Conservation (phyloP, 2,329 filamentous ascomycete species). For the Xylaria sp. region DNA sequence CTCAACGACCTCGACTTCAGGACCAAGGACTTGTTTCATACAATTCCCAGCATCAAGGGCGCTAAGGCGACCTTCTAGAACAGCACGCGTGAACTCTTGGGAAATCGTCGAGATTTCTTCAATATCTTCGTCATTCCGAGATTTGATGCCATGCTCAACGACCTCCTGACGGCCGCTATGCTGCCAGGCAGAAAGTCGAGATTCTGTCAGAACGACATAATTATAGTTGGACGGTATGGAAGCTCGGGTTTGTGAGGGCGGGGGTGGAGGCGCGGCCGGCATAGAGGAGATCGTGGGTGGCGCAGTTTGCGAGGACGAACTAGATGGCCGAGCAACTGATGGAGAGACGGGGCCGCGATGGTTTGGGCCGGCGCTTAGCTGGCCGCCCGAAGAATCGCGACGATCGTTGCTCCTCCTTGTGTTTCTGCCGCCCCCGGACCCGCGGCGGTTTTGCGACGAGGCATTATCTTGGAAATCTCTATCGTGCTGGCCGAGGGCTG, state of each 20-base stretch:
- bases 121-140: constrained; percentile 68
- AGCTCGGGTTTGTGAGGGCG: constrained; percentile 30
- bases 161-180: constrained; percentile 68
- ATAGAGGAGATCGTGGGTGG: constrained; percentile 32
- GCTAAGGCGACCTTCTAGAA: constrained; percentile 69
- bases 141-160: constrained; percentile 65
- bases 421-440: constrained; percentile 49
- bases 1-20: constrained; percentile 54
- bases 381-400: constrained; percentile 53
- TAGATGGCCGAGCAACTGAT: constrained; percentile 40
- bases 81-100: constrained; percentile 81
- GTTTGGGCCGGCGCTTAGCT: constrained; percentile 31
- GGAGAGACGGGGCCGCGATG: constrained; percentile 38
- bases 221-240: constrained; percentile 57
- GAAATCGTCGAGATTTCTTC: constrained; percentile 72
- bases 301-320: constrained; percentile 42
- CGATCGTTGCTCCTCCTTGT: constrained; percentile 52
- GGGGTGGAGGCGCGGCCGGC: constrained; percentile 24
- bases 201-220: constrained; percentile 77
- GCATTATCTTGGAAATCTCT: constrained; percentile 50
- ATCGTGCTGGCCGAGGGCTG: constrained; percentile 60
- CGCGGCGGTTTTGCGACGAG: constrained; percentile 38
- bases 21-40: constrained; percentile 73
- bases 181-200: constrained; percentile 68
- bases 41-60: constrained; percentile 70